Percentiles rank a stretch among this genome's conserved stretches.
These are phyloP conservation scores for Durio zibethinus DNA, from an alignment of 345 rosid genomes.

Conservation along the genomic window DNA sequence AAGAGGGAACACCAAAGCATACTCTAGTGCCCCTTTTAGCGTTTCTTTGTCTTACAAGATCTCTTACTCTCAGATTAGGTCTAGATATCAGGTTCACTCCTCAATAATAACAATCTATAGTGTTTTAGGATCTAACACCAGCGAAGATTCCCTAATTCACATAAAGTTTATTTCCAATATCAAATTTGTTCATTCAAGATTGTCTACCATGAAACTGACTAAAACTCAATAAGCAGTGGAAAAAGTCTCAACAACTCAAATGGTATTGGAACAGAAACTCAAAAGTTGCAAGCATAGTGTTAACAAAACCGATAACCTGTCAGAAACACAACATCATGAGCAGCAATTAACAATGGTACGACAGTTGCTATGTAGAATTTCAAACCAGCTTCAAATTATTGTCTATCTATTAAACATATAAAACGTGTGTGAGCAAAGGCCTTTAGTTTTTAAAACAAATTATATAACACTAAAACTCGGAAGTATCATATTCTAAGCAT, in stretches of 20 bases:
- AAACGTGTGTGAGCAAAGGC: neutral
- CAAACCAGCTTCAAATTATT: neutral
- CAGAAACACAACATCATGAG: neutral
- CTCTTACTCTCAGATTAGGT: neutral
- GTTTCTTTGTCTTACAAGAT: neutral
- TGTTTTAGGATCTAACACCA: neutral
- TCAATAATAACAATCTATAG: neutral
- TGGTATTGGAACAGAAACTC: neutral
- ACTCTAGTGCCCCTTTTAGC: neutral
- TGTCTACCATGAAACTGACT: neutral
- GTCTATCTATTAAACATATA: neutral
- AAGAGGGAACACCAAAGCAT: neutral
- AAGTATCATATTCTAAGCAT: neutral
- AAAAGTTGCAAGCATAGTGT: neutral
- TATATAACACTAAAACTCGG: neutral
- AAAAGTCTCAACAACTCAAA: neutral
- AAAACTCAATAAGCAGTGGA: neutral
- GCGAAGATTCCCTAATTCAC: neutral
- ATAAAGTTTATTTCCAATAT: neutral
- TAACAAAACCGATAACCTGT: neutral
- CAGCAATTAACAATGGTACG: neutral
- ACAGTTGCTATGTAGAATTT: neutral
- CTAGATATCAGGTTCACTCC: neutral
- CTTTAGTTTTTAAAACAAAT: neutral
- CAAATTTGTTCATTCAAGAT: conserved; percentile 3